phyloP scores from a whole-genome alignment of 768 basidiomycete genomes.

The Psilocybe cubensis region DNA sequence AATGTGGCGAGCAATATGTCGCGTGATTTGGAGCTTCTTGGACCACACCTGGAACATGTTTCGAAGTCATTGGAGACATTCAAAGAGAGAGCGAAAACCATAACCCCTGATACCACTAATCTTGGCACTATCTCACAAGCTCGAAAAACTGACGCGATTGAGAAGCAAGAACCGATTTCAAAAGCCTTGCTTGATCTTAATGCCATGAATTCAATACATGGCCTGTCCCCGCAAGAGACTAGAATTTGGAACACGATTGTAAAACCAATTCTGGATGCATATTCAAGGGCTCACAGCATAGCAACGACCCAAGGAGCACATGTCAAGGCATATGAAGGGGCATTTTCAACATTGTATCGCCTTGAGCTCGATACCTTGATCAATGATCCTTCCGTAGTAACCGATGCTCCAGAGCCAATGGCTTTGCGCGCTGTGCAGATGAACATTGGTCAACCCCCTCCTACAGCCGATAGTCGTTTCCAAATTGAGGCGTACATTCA shows the following conservation, averaged over 20 bases:
- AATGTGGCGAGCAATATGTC: conserved; percentile 62
- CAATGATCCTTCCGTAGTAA: conserved; percentile 37
- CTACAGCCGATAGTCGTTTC: conserved; percentile 61
- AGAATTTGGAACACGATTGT: conserved; percentile 43
- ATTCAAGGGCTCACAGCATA: conserved; percentile 40
- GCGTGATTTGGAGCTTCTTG: conserved; percentile 14
- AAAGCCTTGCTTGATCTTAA: not conserved
- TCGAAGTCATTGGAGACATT: not conserved
- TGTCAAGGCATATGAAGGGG: conserved; percentile 61
- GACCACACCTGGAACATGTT: conserved; percentile 1
- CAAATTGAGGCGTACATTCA: conserved; percentile 61
- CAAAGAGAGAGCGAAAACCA: conserved; percentile 4
- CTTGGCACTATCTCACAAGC: not conserved
- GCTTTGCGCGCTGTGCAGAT: conserved; percentile 54
- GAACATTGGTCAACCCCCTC: conserved; percentile 59
- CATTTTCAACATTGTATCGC: conserved; percentile 53
- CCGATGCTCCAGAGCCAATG: conserved; percentile 41
- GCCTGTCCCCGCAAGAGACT: conserved; percentile 9
- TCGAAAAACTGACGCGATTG: not conserved
- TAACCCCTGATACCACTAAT: not conserved
- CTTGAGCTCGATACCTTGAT: conserved; percentile 42
- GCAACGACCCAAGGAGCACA: conserved; percentile 56
- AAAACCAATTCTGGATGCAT: conserved; percentile 38
- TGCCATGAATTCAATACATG: conserved; percentile 6
- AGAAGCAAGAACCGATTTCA: conserved; percentile 5